Evolutionary conservation across 208 protist genomes (phyloP).

Genomic region (Trichomonas vaginalis): DNA sequence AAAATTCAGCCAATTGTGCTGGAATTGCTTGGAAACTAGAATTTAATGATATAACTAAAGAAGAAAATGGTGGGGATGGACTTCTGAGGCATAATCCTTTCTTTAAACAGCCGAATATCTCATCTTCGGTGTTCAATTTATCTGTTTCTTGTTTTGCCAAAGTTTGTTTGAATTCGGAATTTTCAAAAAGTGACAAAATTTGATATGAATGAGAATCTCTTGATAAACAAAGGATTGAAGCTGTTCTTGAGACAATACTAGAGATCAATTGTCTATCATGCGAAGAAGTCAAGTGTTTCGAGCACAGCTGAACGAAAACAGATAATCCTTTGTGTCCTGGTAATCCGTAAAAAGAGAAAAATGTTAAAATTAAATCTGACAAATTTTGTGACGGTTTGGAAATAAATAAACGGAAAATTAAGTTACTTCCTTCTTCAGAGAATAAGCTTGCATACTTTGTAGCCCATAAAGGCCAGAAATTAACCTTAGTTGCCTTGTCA

Average conservation of each 20-base stretch:
- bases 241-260: not conserved
- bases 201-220: not conserved
- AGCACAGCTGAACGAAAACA: not conserved
- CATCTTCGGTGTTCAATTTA: not conserved
- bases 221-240: not conserved
- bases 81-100: not conserved
- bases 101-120: not conserved
- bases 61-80: not conserved
- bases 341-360: not conserved
- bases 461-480: not conserved
- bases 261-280: not conserved
- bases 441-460: not conserved
- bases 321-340: not conserved
- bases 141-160: not conserved
- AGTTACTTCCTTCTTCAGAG: not conserved
- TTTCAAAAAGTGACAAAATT: not conserved
- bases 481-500: not conserved
- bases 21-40: not conserved
- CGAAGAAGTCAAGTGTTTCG: not conserved
- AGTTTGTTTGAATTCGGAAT: not conserved
- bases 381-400: not conserved
- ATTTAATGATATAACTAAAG: not conserved
- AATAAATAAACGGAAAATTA: not conserved
- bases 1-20: not conserved
- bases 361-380: not conserved